Conservation (phyloP, 2,329 filamentous ascomycete species). For the Fusarium sarcochroum region DNA sequence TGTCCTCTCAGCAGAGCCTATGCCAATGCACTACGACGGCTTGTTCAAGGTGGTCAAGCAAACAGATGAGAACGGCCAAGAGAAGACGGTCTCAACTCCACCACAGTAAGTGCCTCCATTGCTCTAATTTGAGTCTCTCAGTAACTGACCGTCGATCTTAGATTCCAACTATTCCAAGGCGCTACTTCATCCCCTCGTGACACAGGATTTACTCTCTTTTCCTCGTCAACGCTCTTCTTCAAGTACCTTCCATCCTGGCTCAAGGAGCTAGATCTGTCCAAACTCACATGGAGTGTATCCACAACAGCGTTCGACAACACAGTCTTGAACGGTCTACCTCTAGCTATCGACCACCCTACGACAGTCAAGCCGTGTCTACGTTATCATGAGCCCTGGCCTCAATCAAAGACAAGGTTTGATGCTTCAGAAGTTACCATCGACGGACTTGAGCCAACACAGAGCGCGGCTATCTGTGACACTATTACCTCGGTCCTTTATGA, state of each 20-base stretch:
- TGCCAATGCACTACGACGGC: conserved; percentile 72
- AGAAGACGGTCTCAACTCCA: conserved; percentile 58
- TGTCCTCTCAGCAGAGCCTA: conserved; percentile 66
- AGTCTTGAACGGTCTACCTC: conserved; percentile 58
- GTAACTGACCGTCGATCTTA: conserved; percentile 18
- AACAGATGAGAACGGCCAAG: conserved; percentile 55
- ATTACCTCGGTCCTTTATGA: conserved; percentile 64
- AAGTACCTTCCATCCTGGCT: conserved; percentile 59
- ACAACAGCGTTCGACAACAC: conserved; percentile 64
- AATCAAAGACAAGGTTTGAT: conserved; percentile 65
- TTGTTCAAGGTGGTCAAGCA: conserved; percentile 67
- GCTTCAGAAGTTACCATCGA: conserved; percentile 62
- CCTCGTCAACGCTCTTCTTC: conserved; percentile 65
- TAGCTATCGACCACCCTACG: conserved; percentile 61
- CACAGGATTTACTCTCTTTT: conserved; percentile 68
- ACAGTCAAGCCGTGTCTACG: conserved; percentile 64
- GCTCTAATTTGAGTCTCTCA: not conserved
- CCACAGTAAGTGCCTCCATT: conserved; percentile 54
- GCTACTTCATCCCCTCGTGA: conserved; percentile 62
- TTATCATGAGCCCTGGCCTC: conserved; percentile 69
- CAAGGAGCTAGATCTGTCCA: conserved; percentile 54
- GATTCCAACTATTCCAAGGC: conserved; percentile 68
- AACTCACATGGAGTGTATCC: conserved; percentile 63
- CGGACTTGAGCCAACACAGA: conserved; percentile 49
- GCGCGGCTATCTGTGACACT: conserved; percentile 54